Evolutionary conservation across 148 eudicot species (phyloP).

Genomic region (Silene latifolia): DNA sequence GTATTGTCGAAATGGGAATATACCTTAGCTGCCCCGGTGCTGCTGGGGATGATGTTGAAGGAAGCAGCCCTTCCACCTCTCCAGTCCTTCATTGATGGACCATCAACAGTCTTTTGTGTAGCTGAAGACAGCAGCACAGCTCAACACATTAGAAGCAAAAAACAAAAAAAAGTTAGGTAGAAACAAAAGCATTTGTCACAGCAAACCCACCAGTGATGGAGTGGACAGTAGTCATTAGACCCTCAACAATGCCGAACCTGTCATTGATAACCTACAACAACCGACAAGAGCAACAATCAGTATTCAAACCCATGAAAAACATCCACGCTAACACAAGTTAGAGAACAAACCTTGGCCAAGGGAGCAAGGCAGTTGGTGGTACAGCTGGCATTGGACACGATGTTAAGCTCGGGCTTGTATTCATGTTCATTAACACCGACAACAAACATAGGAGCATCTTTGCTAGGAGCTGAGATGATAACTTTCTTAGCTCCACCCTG

Average conservation of each 20-base stretch:
- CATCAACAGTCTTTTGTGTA: constrained; percentile 43
- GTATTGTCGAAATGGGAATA: background rate
- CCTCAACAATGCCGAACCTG: constrained; percentile 58
- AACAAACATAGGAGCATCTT: constrained; percentile 63
- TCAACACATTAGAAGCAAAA: background rate
- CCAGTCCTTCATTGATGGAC: constrained; percentile 38
- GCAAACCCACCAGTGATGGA: constrained; percentile 44
- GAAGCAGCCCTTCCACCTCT: constrained; percentile 46
- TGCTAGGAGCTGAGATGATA: constrained; percentile 59
- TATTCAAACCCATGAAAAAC: background rate
- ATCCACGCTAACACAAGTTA: too few species aligned
- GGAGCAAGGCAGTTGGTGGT: constrained; percentile 63
- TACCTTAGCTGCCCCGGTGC: constrained; percentile 42
- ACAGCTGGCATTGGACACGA: constrained; percentile 56
- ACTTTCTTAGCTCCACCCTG: constrained; percentile 67
- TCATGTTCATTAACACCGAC: constrained; percentile 60
- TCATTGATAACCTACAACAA: constrained; percentile 41
- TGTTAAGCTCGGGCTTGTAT: constrained; percentile 48
- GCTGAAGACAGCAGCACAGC: constrained; percentile 12
- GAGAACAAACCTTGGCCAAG: constrained; percentile 40
- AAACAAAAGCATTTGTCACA: background rate
- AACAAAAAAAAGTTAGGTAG: too few species aligned
- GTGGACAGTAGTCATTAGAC: constrained; percentile 60
- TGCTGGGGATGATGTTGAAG: constrained; percentile 40
- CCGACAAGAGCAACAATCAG: background rate